phyloP scores from a whole-genome alignment of 345 rosid genomes.

The Eutrema heterophyllum region DNA sequence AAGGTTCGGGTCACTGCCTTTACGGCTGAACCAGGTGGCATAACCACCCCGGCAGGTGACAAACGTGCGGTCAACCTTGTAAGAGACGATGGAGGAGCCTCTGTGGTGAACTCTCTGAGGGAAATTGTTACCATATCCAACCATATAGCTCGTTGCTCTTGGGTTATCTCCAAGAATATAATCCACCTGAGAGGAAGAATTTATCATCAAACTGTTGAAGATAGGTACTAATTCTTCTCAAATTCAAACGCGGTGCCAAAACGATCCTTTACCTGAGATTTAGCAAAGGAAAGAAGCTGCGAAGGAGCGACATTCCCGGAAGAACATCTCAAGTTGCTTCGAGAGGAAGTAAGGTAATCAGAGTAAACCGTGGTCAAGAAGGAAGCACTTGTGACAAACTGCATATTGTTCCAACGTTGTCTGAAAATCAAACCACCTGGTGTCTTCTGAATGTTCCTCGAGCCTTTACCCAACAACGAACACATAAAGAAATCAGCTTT shows the following conservation, averaged over 20 bases:
- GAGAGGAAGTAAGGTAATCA: conserved; percentile 78
- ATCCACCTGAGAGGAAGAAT: conserved; percentile 62
- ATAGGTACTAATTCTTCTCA: not conserved
- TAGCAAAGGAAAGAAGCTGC: conserved; percentile 71
- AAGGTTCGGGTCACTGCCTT: conserved; percentile 80
- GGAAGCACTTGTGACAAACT: conserved; percentile 85
- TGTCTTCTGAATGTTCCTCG: conserved; percentile 62
- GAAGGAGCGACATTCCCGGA: conserved; percentile 55
- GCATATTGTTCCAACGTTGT: conserved; percentile 96
- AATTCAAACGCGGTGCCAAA: not conserved
- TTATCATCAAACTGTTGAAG: not conserved
- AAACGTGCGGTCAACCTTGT: conserved; percentile 54
- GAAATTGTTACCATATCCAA: conserved; percentile 91
- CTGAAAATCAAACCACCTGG: conserved; percentile 93
- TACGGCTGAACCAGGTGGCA: conserved; percentile 78
- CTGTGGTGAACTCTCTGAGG: conserved; percentile 92
- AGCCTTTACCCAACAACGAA: conserved; percentile 68
- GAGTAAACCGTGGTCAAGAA: conserved; percentile 73
- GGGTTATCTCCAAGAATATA: conserved; percentile 98
- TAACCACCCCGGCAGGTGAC: conserved; percentile 94
- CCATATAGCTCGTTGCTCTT: conserved; percentile 94
- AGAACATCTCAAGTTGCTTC: conserved; percentile 51
- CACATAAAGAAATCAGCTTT: conserved; percentile 95
- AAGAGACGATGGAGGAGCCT: conserved; percentile 85
- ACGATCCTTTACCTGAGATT: conserved; percentile 56